phyloP scores from a whole-genome alignment of 495 filamentous ascomycete species.

The Friedmanniomyces endolithicus region DNA sequence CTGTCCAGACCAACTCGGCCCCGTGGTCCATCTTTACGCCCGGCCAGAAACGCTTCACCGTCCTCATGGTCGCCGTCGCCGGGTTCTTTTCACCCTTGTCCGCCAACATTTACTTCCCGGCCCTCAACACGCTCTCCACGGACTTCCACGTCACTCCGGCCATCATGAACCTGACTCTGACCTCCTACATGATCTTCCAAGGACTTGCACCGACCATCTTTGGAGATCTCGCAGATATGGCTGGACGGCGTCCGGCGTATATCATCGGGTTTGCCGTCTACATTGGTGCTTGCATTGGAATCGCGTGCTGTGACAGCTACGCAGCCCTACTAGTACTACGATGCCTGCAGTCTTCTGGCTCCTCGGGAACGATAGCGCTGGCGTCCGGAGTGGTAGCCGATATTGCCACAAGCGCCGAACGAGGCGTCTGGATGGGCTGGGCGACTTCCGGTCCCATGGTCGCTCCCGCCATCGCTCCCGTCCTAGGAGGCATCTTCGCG shows the following conservation, averaged over 20 bases:
- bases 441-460: conserved; percentile 26
- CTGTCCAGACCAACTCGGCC: conserved; percentile 1
- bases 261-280: conserved; percentile 32
- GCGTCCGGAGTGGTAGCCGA: conserved; percentile 31
- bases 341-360: conserved; percentile 25
- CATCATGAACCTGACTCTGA: conserved; percentile 45
- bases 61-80: conserved; percentile 52
- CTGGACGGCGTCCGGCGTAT: conserved; percentile 33
- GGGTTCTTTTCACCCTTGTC: conserved; percentile 63
- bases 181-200: conserved; percentile 27
- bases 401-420: conserved; percentile 27
- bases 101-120: conserved; percentile 71
- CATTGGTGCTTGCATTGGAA: conserved; percentile 31
- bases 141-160: conserved; percentile 46
- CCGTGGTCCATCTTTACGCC: conserved; percentile 38
- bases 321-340: conserved; percentile 24
- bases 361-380: conserved; percentile 25
- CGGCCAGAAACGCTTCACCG: conserved; percentile 45
- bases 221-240: conserved; percentile 32
- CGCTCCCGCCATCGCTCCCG: conserved; percentile 23
- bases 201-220: conserved; percentile 29
- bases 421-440: conserved; percentile 32
- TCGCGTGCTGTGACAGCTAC: conserved; percentile 29
- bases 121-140: conserved; percentile 43
- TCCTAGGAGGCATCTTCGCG: conserved; percentile 25